Evolutionary conservation across 1,284 basidiomycete genomes (phyloP), one percentile per base, ranked within the genome.

Genomic region (Chondrostereum purpureum): DNA sequence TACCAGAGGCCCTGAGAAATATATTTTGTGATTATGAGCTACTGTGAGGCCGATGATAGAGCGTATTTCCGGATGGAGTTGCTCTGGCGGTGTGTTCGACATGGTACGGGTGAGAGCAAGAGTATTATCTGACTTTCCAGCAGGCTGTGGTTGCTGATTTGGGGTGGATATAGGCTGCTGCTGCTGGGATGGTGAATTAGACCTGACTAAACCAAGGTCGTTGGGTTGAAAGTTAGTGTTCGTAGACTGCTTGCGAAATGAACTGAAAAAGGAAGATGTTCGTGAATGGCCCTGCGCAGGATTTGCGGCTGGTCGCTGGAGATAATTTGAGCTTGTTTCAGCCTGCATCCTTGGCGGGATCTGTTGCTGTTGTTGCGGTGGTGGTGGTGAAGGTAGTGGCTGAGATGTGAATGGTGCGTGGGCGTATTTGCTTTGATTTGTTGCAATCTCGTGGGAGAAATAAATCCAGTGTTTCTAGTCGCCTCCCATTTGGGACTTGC

Each of bases 1-100:
- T 13, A 85, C 67, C 21, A 90, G 75, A n/a, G 83, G 84, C 4
- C 87, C 88, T 12, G 87, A 88, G 61, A 81, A 87, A 63, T 90
- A 89, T 5, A 89, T 71, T 59, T 88, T 87, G 67, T 81, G 83
- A 1, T 81, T 75, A 58, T 88, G 85, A 5, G 81, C 78, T 24
- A 77, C 65, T 16, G 77, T 81, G 38, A 88, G 69, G 45, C 77
- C 73, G 20, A 88, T 77, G 43, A 87, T 76, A 1, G 83, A 88
- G 42, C 80, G 77, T 47, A 90, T 88, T 65, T 89, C 87, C 22
- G 84, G 80, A 59, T 89, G 88, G 20, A 89, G 66, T 16, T 72
- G 68, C 0, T 67, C 54, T 1, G 49, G 61, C 23, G 48, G 19
- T 44, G 55, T 46, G 16, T 60, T 46, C 12, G 52, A 17, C 46